Evolutionary conservation across 2,329 filamentous ascomycete genomes (phyloP).

Genomic region (Colletotrichum destructivum): DNA sequence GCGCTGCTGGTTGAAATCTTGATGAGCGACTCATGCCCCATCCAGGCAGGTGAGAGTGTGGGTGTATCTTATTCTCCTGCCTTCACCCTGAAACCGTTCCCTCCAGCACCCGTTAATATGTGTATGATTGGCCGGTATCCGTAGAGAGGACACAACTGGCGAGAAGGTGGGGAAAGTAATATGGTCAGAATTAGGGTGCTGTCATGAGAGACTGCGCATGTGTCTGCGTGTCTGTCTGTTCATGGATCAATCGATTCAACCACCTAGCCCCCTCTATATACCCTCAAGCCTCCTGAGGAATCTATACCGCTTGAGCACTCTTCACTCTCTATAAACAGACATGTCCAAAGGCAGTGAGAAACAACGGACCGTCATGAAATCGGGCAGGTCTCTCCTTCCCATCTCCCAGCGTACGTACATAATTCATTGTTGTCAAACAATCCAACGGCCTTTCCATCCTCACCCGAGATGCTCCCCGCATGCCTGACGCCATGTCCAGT

Average conservation of each 20-base stretch:
- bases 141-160: not conserved
- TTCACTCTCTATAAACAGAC: slow-evolving; percentile 16
- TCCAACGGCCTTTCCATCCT: slow-evolving; percentile 18
- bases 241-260: not conserved
- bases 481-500: slow-evolving; percentile 34
- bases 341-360: slow-evolving; percentile 7
- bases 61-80: not conserved
- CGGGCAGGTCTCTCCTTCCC: not conserved
- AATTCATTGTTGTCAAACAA: slow-evolving; percentile 35
- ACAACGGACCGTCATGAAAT: slow-evolving; percentile 16
- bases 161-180: not conserved
- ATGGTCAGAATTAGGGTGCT: not conserved
- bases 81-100: not conserved
- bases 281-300: slow-evolving; percentile 11
- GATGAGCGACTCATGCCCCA: not conserved
- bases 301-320: slow-evolving; percentile 13
- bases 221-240: not conserved
- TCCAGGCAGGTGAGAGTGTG: not conserved
- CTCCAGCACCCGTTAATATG: not conserved
- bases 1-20: not conserved
- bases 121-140: no score
- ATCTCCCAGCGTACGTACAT: slow-evolving; percentile 11
- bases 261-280: slow-evolving; percentile 10
- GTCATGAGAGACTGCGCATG: no score
- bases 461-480: slow-evolving; percentile 26